phyloP scores from a whole-genome alignment of 495 filamentous ascomycete genomes.

The Penicillium turbatum region DNA sequence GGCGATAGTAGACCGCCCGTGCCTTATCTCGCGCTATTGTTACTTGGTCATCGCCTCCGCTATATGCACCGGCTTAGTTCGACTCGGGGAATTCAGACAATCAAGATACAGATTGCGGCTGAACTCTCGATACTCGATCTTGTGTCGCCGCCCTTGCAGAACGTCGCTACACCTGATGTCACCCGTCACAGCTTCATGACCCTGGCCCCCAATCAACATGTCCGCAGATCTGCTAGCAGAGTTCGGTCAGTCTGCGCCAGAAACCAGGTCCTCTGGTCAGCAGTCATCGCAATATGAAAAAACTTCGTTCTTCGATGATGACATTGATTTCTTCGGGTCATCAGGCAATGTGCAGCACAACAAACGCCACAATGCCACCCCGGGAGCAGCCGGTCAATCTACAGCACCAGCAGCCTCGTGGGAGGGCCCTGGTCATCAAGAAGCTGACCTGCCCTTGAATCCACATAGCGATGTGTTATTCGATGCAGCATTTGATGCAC shows the following conservation, averaged over 20 bases:
- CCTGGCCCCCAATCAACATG: constrained; percentile 44
- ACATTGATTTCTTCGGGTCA: constrained; percentile 17
- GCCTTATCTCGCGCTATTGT: constrained; percentile 19
- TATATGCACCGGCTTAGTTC: not conserved
- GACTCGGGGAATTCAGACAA: not conserved
- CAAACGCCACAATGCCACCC: not conserved
- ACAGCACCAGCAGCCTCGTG: not conserved
- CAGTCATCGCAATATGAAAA: constrained; percentile 11
- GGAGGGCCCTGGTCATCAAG: constrained; percentile 9
- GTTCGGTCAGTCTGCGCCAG: constrained; percentile 48
- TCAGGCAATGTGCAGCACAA: constrained; percentile 2
- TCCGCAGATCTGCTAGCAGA: constrained; percentile 71
- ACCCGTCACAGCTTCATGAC: constrained; percentile 6
- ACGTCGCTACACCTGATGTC: not conserved
- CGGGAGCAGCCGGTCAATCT: constrained; percentile 6
- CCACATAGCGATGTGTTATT: constrained; percentile 39
- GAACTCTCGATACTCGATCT: not conserved
- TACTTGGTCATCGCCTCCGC: constrained; percentile 6
- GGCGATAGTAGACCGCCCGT: constrained; percentile 20
- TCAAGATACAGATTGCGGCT: not conserved
- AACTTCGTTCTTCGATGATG: constrained; percentile 24
- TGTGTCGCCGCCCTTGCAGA: not conserved
- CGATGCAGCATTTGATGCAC: constrained; percentile 40
- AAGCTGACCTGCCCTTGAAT: constrained; percentile 21
- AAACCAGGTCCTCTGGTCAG: constrained; percentile 13